phyloP scores from a whole-genome alignment of 768 basidiomycete genomes.

The Dictyophora rubrovolvata region DNA sequence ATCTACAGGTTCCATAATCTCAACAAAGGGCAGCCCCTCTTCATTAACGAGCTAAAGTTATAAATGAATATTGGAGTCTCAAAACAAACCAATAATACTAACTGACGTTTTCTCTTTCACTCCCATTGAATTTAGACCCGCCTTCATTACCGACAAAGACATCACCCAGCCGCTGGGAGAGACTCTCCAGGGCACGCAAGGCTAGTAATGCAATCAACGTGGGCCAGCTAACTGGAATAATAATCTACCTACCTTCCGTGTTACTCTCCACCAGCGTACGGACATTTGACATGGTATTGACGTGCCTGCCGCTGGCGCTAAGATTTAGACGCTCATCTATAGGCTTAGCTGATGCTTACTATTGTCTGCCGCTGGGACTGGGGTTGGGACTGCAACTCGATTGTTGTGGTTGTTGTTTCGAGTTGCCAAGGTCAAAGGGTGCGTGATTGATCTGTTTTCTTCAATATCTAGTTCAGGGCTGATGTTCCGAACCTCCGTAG shows the following conservation, averaged over 20 bases:
- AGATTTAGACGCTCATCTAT: too few species aligned
- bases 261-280: conserved; percentile 22
- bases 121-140: conserved; percentile 35
- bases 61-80: conserved; percentile 12
- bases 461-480: too few species aligned
- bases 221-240: not conserved
- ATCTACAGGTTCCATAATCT: conserved; percentile 53
- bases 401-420: too few species aligned
- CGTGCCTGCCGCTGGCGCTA: too few species aligned
- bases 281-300: conserved; percentile 2
- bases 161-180: conserved; percentile 53
- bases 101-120: conserved; percentile 49
- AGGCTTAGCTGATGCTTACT: too few species aligned
- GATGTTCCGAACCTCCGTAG: too few species aligned
- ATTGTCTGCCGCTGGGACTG: too few species aligned
- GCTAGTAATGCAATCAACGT: not conserved
- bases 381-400: too few species aligned
- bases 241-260: conserved; percentile 23
- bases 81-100: conserved; percentile 9
- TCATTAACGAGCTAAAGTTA: conserved; percentile 56
- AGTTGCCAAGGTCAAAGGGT: too few species aligned
- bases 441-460: too few species aligned
- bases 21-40: conserved; percentile 71
- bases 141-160: conserved; percentile 38
- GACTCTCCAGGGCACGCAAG: conserved; percentile 24